Conservation (phyloP, 768 basidiomycete genomes). For the Leucosporidium scottii region DNA sequence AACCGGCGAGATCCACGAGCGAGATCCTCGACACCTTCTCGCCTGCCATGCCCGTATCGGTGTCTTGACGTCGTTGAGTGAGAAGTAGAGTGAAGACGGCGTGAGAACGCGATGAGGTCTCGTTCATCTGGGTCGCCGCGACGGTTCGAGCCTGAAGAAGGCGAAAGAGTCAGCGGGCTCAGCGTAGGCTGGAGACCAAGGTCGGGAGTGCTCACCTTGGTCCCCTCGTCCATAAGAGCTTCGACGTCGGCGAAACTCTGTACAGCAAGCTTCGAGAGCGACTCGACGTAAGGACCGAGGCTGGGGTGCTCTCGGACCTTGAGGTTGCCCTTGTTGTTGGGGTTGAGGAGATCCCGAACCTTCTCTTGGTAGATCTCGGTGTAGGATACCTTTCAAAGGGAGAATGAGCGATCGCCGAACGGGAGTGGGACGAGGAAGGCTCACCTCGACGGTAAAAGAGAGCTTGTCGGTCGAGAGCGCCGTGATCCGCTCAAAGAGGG, state of each 20-base stretch:
- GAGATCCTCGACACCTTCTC: slow-evolving; percentile 99
- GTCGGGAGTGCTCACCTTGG: slow-evolving; percentile 52
- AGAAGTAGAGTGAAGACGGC: slow-evolving; percentile 94
- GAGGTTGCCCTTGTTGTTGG: slow-evolving; percentile 91
- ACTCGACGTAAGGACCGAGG: slow-evolving; percentile 86
- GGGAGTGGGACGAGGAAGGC: slow-evolving; percentile 45
- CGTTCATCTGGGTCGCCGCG: slow-evolving; percentile 99
- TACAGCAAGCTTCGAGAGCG: slow-evolving; percentile 86
- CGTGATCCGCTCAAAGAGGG: slow-evolving; percentile 78
- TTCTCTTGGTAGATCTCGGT: slow-evolving; percentile 84
- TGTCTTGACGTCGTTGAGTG: slow-evolving; percentile 83
- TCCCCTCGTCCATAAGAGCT: slow-evolving; percentile 99
- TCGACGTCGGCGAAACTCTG: slow-evolving; percentile 93
- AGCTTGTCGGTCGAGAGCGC: slow-evolving; percentile 59
- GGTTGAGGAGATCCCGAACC: slow-evolving; percentile 93
- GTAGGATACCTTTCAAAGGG: slow-evolving; percentile 13
- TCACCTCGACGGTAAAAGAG: slow-evolving; percentile 82
- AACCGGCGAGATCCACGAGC: slow-evolving; percentile 92
- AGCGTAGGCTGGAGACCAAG: neutral
- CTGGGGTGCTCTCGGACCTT: slow-evolving; percentile 96
- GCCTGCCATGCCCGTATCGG: slow-evolving; percentile 75
- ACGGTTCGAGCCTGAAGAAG: slow-evolving; percentile 68
- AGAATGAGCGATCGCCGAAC: slow-evolving; percentile 8
- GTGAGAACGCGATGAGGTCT: slow-evolving; percentile 93
- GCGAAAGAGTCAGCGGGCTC: neutral